Evolutionary conservation across 2,329 filamentous ascomycete species (phyloP).

Genomic region (Xylariaceae sp.): DNA sequence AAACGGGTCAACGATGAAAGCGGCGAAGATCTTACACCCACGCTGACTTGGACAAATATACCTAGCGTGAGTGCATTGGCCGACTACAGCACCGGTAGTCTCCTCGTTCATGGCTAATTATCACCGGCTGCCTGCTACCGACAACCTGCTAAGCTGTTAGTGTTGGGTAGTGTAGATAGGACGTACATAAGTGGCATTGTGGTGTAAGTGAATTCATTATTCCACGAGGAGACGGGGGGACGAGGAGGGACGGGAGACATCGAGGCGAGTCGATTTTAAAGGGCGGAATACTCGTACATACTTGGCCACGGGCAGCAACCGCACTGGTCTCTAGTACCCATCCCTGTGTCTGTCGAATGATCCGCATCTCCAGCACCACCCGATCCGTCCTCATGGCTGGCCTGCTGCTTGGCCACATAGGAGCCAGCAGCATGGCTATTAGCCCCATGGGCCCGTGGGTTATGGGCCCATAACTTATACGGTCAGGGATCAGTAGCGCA

Average conservation of each 20-base stretch:
- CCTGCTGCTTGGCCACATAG: conserved; percentile 18
- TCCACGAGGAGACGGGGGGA: too few species aligned
- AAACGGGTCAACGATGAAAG: conserved; percentile 11
- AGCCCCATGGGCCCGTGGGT: conserved; percentile 18
- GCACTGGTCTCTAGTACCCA: conserved; percentile 4
- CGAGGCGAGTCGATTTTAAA: too few species aligned
- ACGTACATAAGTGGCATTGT: neutral
- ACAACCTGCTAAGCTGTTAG: neutral
- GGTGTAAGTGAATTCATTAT: neutral
- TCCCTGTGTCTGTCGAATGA: conserved; percentile 9
- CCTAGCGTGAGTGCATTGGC: neutral
- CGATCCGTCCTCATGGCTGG: conserved; percentile 29
- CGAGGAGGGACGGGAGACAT: too few species aligned
- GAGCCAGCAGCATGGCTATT: conserved; percentile 22
- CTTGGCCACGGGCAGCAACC: neutral
- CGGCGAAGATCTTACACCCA: conserved; percentile 9
- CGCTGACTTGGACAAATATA: neutral
- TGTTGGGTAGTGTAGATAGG: neutral
- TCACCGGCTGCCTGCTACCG: conserved; percentile 12
- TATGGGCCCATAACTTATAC: too few species aligned
- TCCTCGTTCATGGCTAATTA: neutral
- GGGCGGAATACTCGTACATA: too few species aligned
- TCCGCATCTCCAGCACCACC: conserved; percentile 19
- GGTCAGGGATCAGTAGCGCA: conserved; percentile 27
- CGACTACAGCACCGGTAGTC: neutral